Evolutionary conservation across 192 early-diverging fungal genomes (phyloP).

Genomic region (Coemansia javaensis): DNA sequence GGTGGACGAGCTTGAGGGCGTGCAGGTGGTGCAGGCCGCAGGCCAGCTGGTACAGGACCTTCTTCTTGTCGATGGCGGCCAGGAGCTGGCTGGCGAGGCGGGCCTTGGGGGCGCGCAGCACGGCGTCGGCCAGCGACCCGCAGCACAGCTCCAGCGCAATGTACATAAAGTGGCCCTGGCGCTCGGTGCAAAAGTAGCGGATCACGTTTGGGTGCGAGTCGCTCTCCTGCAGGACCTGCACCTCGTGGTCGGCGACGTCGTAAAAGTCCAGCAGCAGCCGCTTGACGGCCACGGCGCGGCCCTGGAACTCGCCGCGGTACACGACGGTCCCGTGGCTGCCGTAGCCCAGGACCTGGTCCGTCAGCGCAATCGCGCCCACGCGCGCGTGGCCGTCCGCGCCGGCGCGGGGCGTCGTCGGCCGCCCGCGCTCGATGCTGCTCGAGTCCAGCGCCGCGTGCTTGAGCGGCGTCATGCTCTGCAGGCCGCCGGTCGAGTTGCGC

Average conservation of each 20-base stretch:
- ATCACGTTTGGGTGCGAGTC: conserved; percentile 96
- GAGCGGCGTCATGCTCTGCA: conserved; percentile 38
- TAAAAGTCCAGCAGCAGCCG: conserved; percentile 92
- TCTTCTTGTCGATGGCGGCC: conserved; percentile 50
- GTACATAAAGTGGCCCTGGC: conserved; percentile 86
- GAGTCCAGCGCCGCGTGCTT: conserved; percentile 11
- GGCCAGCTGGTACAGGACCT: conserved; percentile 80
- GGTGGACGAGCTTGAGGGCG: conserved; percentile 91
- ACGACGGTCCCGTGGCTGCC: conserved; percentile 97
- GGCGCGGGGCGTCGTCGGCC: conserved; percentile 3
- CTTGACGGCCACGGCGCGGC: conserved; percentile 89
- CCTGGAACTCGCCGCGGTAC: conserved; percentile 89
- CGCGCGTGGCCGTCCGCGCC: conserved; percentile 27
- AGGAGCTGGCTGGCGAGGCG: conserved; percentile 43
- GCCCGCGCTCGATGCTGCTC: conserved; percentile 13
- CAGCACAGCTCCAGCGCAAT: conserved; percentile 95
- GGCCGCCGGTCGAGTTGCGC: conserved; percentile 43
- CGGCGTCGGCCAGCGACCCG: conserved; percentile 81
- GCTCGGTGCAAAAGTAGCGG: conserved; percentile 89
- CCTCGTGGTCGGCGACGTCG: conserved; percentile 92
- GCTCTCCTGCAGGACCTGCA: conserved; percentile 84
- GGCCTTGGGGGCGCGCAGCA: conserved; percentile 56
- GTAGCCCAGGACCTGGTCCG: conserved; percentile 69
- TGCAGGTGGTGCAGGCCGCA: conserved; percentile 85
- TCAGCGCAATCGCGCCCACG: conserved; percentile 54